Percentiles rank a stretch among this genome's conserved stretches.
These are phyloP conservation scores for Patellifolia procumbens DNA, from an alignment of 179 eudicot species.

Conservation along the genomic window DNA sequence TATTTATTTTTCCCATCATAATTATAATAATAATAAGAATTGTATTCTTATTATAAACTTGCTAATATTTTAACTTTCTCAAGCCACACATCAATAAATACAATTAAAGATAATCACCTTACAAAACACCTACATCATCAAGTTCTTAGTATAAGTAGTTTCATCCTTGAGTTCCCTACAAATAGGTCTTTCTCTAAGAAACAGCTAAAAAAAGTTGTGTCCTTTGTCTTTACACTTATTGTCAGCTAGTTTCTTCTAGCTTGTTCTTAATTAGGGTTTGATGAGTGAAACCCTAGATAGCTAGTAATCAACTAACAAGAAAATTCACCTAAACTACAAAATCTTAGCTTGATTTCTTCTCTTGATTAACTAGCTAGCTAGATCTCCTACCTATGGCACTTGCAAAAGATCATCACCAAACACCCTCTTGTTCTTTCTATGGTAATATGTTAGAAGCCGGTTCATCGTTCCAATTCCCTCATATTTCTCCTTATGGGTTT, in stretches of 20 bases:
- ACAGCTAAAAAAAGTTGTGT: conserved; percentile 7
- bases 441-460: conserved; percentile 35
- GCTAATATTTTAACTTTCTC: conserved; percentile 11
- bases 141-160: conserved; percentile 32
- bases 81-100: conserved; percentile 22
- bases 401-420: conserved; percentile 52
- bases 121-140: conserved; percentile 22
- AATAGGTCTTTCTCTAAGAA: conserved; percentile 19
- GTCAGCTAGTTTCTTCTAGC: conserved; percentile 10
- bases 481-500: conserved; percentile 38
- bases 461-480: conserved; percentile 35
- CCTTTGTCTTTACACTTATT: neutral
- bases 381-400: conserved; percentile 51
- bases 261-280: conserved; percentile 22
- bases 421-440: conserved; percentile 43
- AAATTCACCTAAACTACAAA: conserved; percentile 12
- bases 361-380: neutral
- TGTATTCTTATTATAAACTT: conserved; percentile 11
- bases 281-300: conserved; percentile 12
- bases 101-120: neutral
- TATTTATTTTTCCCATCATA: conserved; percentile 29
- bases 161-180: conserved; percentile 15
- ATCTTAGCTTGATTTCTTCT: neutral
- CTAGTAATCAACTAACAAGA: conserved; percentile 8
- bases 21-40: neutral